Conservation (phyloP, 2,329 filamentous ascomycete species). For the Trichophyton benhamiae region DNA sequence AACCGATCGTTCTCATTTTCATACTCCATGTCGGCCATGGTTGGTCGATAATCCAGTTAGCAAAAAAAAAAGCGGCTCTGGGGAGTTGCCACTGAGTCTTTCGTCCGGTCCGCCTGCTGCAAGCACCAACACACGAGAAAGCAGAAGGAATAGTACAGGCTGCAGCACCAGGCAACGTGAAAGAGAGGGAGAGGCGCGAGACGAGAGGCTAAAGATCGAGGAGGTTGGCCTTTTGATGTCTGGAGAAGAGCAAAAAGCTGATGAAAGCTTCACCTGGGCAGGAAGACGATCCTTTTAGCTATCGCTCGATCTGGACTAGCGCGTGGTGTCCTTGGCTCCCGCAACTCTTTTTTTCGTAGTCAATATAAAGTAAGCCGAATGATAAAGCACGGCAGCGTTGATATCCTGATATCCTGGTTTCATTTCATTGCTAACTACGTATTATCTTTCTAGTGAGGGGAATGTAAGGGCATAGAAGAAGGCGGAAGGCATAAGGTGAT, state of each 20-base stretch:
- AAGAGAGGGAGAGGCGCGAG: not conserved
- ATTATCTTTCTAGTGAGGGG: not conserved
- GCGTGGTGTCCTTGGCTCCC: not conserved
- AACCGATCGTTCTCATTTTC: constrained; percentile 54
- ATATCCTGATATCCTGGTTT: too few species aligned
- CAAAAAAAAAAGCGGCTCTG: not conserved
- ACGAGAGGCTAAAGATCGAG: not conserved
- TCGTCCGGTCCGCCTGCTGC: not conserved
- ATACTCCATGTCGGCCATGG: constrained; percentile 42
- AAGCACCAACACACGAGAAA: not conserved
- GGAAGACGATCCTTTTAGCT: constrained; percentile 1
- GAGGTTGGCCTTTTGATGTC: not conserved
- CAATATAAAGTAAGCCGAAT: too few species aligned
- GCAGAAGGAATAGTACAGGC: not conserved
- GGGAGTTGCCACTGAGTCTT: not conserved
- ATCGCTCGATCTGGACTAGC: not conserved
- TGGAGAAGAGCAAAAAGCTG: not conserved
- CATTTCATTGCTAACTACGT: not conserved
- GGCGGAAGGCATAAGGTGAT: not conserved
- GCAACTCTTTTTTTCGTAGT: not conserved
- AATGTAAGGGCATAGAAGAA: not conserved
- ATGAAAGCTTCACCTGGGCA: not conserved
- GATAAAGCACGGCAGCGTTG: too few species aligned
- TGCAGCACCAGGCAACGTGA: not conserved
- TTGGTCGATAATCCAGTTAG: not conserved